phyloP scores from a whole-genome alignment of 768 basidiomycete species.

The Mycena olivaceomarginata region DNA sequence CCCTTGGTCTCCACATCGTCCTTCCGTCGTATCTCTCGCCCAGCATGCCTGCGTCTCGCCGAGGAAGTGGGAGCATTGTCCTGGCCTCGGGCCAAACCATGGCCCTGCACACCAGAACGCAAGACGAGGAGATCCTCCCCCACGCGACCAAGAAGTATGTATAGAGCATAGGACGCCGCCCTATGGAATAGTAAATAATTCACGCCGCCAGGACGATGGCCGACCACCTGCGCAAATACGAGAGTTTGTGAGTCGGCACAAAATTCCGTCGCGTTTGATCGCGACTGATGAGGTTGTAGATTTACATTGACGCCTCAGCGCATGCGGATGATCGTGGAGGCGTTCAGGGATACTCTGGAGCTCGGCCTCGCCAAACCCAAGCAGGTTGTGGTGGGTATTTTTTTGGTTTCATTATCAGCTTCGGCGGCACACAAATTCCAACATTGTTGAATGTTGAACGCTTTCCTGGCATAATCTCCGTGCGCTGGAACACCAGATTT shows the following conservation, averaged over 20 bases:
- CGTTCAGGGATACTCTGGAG: conserved; percentile 95
- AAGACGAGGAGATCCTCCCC: conserved; percentile 91
- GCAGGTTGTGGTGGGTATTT: conserved; percentile 88
- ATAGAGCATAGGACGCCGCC: too few relatives aligned
- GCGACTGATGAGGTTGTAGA: conserved; percentile 57
- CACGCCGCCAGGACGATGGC: conserved; percentile 85
- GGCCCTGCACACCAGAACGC: conserved; percentile 91
- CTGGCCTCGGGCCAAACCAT: conserved; percentile 87
- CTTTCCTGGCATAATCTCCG: too few relatives aligned
- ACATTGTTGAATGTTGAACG: too few relatives aligned
- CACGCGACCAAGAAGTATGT: conserved; percentile 95
- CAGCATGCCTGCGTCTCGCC: conserved; percentile 80
- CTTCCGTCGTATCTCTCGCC: not conserved
- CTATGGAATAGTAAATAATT: not conserved
- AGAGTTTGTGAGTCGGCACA: conserved; percentile 79
- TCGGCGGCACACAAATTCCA: not conserved
- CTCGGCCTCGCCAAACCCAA: conserved; percentile 87
- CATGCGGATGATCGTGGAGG: conserved; percentile 98
- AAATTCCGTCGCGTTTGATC: conserved; percentile 12
- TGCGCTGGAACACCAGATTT: too few relatives aligned
- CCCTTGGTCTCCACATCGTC: not conserved
- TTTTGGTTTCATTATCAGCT: conserved; percentile 12
- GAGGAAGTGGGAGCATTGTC: conserved; percentile 85
- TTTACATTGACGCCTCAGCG: conserved; percentile 93
- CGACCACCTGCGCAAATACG: conserved; percentile 94